Percentiles rank a stretch among this genome's conserved stretches.
Evolutionary conservation across 73 alveolate species (phyloP).

Genomic region (Paramecium primaurelia): DNA sequence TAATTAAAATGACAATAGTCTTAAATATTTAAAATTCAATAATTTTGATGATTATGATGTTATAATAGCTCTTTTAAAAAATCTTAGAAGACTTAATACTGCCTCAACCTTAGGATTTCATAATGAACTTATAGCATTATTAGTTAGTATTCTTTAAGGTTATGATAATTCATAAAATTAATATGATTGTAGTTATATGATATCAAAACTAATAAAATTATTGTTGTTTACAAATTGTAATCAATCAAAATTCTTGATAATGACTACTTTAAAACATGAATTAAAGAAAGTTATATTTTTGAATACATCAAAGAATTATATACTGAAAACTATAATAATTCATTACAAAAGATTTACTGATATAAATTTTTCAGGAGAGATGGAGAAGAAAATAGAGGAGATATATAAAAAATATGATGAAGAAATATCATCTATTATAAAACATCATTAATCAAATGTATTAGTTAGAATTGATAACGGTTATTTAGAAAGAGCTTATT

Average conservation of each 20-base stretch:
- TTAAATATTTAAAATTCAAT: background rate
- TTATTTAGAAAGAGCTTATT: constrained; percentile 8
- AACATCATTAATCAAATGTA: background rate
- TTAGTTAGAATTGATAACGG: background rate
- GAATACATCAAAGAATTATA: background rate
- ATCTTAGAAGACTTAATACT: background rate
- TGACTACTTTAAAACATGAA: background rate
- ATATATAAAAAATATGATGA: background rate
- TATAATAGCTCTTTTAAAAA: background rate
- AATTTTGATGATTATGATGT: constrained; percentile 24
- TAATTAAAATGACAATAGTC: constrained; percentile 10
- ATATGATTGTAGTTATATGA: constrained; percentile 6
- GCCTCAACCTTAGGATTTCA: background rate
- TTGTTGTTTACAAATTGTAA: background rate
- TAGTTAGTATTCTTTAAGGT: background rate
- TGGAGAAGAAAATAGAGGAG: background rate
- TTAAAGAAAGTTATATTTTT: background rate
- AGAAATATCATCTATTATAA: background rate
- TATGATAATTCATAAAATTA: constrained; percentile 28
- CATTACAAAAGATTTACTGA: background rate
- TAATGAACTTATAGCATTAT: background rate
- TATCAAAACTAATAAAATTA: background rate
- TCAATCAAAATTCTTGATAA: background rate
- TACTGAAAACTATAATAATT: background rate
- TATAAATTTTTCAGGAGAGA: background rate